These are phyloP conservation scores for Metarhizium album DNA, from an alignment of 2,329 filamentous ascomycete species.

Conservation along the genomic window DNA sequence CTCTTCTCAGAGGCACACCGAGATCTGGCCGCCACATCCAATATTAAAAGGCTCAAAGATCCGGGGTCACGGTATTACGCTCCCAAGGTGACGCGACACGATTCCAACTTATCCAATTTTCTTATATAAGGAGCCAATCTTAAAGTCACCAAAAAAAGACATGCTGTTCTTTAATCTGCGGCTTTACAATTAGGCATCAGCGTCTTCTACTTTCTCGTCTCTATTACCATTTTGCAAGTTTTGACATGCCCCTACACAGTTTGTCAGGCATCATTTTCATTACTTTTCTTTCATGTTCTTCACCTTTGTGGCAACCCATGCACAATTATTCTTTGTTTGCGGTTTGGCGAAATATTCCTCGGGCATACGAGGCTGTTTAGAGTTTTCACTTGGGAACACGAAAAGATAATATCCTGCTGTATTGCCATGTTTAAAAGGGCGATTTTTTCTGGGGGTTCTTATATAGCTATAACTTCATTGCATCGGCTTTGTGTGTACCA, in stretches of 20 bases:
- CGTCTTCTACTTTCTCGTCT: constrained; percentile 2
- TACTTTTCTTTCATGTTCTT: constrained; percentile 2
- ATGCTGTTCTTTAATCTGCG: background rate
- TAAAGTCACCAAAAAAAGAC: background rate
- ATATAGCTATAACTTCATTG: background rate
- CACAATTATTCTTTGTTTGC: constrained; percentile 23
- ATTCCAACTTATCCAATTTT: background rate
- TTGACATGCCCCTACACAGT: background rate
- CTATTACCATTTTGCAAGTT: background rate
- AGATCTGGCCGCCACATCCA: constrained; percentile 36
- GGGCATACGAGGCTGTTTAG: background rate
- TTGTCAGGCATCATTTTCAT: background rate
- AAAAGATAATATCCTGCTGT: background rate
- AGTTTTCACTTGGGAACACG: background rate
- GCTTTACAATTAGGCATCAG: constrained; percentile 1
- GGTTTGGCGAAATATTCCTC: background rate
- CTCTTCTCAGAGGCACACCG: constrained; percentile 25
- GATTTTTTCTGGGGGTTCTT: background rate
- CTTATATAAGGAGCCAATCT: background rate
- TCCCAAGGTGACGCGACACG: background rate
- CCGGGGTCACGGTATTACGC: background rate
- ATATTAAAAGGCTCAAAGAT: background rate
- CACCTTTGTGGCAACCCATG: constrained; percentile 15
- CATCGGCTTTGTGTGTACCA: constrained; percentile 1
- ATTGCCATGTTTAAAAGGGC: background rate